phyloP scores from a whole-genome alignment of 2,329 filamentous ascomycete species.

The Epicoccum nigrum region DNA sequence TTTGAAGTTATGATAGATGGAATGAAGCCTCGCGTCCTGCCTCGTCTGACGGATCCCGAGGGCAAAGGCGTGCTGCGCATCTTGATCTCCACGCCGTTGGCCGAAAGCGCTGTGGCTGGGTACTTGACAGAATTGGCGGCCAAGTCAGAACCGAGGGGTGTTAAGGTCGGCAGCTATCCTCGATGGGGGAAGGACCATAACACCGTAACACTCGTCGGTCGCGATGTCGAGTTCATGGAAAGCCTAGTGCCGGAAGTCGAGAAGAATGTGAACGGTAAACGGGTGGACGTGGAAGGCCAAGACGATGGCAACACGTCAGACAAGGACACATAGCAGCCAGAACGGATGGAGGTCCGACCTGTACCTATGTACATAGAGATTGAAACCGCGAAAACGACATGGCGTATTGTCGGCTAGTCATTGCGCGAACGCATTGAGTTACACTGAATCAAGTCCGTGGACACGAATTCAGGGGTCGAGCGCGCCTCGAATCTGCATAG shows the following conservation, averaged over 20 bases:
- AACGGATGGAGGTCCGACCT: slow-evolving; percentile 34
- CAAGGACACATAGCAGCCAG: slow-evolving; percentile 42
- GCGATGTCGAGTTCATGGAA: slow-evolving; percentile 78
- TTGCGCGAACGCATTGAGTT: slow-evolving; percentile 17
- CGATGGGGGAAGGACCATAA: slow-evolving; percentile 87
- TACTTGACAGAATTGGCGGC: slow-evolving; percentile 82
- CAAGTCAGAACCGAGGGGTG: slow-evolving; percentile 73
- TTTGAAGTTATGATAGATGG: slow-evolving; percentile 81
- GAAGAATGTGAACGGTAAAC: slow-evolving; percentile 73
- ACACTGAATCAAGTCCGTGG: neutral
- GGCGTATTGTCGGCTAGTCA: slow-evolving; percentile 29
- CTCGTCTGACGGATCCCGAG: slow-evolving; percentile 77
- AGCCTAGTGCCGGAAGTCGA: slow-evolving; percentile 79
- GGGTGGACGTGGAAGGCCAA: slow-evolving; percentile 71
- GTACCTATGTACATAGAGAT: slow-evolving; percentile 21
- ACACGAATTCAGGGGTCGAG: slow-evolving; percentile 17
- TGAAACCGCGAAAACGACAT: slow-evolving; percentile 16
- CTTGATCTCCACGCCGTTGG: slow-evolving; percentile 83
- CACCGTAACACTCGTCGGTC: slow-evolving; percentile 84
- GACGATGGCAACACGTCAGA: slow-evolving; percentile 52
- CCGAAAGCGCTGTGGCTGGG: slow-evolving; percentile 82
- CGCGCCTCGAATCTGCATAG: slow-evolving; percentile 35
- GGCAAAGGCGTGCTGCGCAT: slow-evolving; percentile 81
- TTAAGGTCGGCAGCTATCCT: slow-evolving; percentile 96
- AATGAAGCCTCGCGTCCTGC: slow-evolving; percentile 72